Conservation (phyloP, 306 rosid species). For the Cicer arietinum region DNA sequence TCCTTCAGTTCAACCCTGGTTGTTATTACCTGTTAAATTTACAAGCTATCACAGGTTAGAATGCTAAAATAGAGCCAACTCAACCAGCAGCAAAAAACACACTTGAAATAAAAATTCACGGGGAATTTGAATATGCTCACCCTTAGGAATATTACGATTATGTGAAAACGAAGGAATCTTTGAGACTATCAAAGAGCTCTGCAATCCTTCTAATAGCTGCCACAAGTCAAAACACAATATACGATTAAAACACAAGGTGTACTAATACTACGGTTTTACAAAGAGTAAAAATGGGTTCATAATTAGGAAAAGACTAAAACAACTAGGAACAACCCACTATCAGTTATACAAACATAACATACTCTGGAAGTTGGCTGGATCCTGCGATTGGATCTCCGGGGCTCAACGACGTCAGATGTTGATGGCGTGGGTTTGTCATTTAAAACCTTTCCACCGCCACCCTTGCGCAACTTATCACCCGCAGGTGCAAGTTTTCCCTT, state of each 20-base stretch:
- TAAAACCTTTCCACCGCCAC: constrained; percentile 62
- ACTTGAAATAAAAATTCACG: background rate
- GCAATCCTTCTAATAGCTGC: constrained; percentile 96
- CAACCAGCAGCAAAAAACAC: background rate
- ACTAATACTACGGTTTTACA: constrained; percentile 5
- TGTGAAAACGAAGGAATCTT: constrained; percentile 86
- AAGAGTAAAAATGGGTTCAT: constrained; percentile 25
- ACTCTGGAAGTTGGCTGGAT: constrained; percentile 99
- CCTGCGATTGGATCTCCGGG: constrained; percentile 91
- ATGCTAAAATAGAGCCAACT: constrained; percentile 11
- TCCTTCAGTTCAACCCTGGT: constrained; percentile 57
- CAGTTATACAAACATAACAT: constrained; percentile 55
- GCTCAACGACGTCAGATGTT: constrained; percentile 72
- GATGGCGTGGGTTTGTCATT: constrained; percentile 57
- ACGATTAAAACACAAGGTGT: constrained; percentile 32
- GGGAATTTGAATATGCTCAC: constrained; percentile 49
- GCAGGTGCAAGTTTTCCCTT: constrained; percentile 89
- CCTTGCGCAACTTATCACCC: constrained; percentile 65
- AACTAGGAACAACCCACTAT: background rate
- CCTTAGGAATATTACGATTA: constrained; percentile 65
- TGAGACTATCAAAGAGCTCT: constrained; percentile 86
- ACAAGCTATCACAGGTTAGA: constrained; percentile 5
- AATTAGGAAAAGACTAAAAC: background rate
- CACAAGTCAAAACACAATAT: constrained; percentile 41
- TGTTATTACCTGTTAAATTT: constrained; percentile 68